Percentiles rank a stretch among this genome's conserved stretches.
phyloP scores from a whole-genome alignment of 352 stramenopile species.

The Lagenidium giganteum region DNA sequence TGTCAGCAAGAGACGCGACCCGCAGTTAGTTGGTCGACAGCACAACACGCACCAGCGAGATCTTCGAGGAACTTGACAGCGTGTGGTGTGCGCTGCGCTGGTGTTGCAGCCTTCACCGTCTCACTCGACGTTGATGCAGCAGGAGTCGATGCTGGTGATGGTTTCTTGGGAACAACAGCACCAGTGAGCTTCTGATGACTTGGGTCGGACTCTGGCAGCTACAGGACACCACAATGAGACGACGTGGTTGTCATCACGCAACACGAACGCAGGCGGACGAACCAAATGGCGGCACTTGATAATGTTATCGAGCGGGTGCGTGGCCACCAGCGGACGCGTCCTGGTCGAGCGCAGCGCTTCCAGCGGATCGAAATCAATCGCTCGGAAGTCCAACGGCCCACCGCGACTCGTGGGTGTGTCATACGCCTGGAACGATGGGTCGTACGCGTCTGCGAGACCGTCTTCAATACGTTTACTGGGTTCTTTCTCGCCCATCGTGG shows the following conservation, averaged over 20 bases:
- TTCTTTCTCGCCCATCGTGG: neutral
- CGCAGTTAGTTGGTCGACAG: too few relatives aligned
- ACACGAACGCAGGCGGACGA: slow-evolving; percentile 6
- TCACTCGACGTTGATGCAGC: too few relatives aligned
- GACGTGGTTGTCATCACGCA: neutral
- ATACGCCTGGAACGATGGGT: slow-evolving; percentile 26
- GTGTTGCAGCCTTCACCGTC: too few relatives aligned
- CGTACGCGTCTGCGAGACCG: slow-evolving; percentile 17
- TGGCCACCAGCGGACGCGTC: slow-evolving; percentile 16
- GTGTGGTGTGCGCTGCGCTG: slow-evolving; percentile 8
- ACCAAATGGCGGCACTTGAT: slow-evolving; percentile 80
- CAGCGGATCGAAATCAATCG: slow-evolving; percentile 43
- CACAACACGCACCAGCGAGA: neutral
- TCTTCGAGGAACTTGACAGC: neutral
- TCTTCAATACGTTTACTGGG: neutral
- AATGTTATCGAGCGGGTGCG: slow-evolving; percentile 81
- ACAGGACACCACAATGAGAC: slow-evolving; percentile 3
- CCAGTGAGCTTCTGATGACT: slow-evolving; percentile 45
- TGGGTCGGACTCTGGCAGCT: slow-evolving; percentile 62
- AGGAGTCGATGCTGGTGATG: too few relatives aligned
- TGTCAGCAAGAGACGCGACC: slow-evolving; percentile 8
- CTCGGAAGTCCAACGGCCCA: slow-evolving; percentile 44
- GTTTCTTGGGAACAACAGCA: slow-evolving; percentile 33
- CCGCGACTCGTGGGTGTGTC: slow-evolving; percentile 8
- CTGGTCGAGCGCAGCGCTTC: slow-evolving; percentile 25